These are phyloP conservation scores for Amesomyces nigricolor DNA, from an alignment of 2,329 filamentous ascomycete genomes.

Conservation along the genomic window DNA sequence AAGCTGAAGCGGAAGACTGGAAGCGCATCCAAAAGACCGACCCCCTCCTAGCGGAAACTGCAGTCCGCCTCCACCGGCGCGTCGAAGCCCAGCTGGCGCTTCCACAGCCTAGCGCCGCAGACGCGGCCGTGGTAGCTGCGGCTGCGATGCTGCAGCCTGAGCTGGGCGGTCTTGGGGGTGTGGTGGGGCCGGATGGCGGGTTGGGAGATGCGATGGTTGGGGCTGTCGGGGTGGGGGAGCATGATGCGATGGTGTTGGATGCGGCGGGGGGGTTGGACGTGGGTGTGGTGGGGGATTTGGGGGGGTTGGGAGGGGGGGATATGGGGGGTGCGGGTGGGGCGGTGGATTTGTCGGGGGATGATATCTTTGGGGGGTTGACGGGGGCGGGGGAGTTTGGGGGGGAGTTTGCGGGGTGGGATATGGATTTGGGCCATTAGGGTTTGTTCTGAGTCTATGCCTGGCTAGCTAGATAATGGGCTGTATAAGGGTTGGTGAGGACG, in stretches of 20 bases:
- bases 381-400: slow-evolving; percentile 27
- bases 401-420: slow-evolving; percentile 24
- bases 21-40: slow-evolving; percentile 53
- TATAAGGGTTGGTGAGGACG: background rate
- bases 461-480: background rate
- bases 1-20: slow-evolving; percentile 52
- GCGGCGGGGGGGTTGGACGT: slow-evolving; percentile 39
- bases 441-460: too few relatives aligned
- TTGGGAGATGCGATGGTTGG: slow-evolving; percentile 41
- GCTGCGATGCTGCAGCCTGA: slow-evolving; percentile 38
- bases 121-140: slow-evolving; percentile 30
- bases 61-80: slow-evolving; percentile 56
- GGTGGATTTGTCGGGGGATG: slow-evolving; percentile 37
- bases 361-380: slow-evolving; percentile 38
- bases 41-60: slow-evolving; percentile 51
- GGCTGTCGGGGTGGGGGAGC: slow-evolving; percentile 33
- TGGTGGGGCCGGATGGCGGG: slow-evolving; percentile 4
- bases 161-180: slow-evolving; percentile 28
- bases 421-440: slow-evolving; percentile 1
- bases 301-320: slow-evolving; percentile 20
- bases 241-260: slow-evolving; percentile 38
- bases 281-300: slow-evolving; percentile 1
- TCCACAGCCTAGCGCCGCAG: slow-evolving; percentile 28
- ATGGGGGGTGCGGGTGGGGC: background rate
- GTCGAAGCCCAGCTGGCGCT: slow-evolving; percentile 59